phyloP scores from a whole-genome alignment of 208 protist genomes.

The Crithidia fasciculata region DNA sequence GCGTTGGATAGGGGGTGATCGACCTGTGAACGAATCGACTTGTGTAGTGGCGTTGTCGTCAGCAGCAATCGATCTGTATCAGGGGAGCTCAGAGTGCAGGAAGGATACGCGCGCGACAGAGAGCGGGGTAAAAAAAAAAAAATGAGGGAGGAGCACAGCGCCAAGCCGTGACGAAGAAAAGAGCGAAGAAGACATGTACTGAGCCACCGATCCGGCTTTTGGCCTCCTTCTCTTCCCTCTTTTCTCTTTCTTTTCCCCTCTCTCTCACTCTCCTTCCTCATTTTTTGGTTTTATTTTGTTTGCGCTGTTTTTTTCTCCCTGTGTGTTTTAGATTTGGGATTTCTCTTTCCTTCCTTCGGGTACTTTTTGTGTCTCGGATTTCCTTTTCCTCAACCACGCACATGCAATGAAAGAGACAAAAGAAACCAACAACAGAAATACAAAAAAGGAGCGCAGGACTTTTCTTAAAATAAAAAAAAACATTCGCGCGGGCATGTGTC shows the following conservation, averaged over 20 bases:
- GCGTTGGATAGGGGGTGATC: too few species aligned
- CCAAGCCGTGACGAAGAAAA: too few species aligned
- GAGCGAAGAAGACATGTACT: too few species aligned
- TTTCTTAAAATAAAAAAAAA: not conserved
- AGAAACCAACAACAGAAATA: not conserved
- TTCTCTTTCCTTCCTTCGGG: not conserved
- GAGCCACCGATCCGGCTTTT: too few species aligned
- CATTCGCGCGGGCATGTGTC: not conserved
- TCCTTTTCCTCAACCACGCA: not conserved
- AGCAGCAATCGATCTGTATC: too few species aligned
- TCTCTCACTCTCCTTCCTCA: constrained; percentile 10
- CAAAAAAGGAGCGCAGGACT: not conserved
- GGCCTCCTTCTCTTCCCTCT: constrained; percentile 8
- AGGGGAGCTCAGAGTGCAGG: too few species aligned
- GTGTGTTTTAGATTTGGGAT: not conserved
- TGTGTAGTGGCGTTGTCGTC: too few species aligned
- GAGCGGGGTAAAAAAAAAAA: not conserved
- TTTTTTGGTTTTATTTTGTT: constrained; percentile 11
- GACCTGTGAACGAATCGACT: too few species aligned
- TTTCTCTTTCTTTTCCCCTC: constrained; percentile 20
- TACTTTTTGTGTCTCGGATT: not conserved
- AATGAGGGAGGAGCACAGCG: not conserved
- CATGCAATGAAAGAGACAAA: not conserved
- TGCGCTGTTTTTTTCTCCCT: constrained; percentile 19
- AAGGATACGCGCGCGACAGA: too few species aligned